Evolutionary conservation across 139 green algal species (phyloP).

Genomic region (Protoeuglena noctilucae): DNA sequence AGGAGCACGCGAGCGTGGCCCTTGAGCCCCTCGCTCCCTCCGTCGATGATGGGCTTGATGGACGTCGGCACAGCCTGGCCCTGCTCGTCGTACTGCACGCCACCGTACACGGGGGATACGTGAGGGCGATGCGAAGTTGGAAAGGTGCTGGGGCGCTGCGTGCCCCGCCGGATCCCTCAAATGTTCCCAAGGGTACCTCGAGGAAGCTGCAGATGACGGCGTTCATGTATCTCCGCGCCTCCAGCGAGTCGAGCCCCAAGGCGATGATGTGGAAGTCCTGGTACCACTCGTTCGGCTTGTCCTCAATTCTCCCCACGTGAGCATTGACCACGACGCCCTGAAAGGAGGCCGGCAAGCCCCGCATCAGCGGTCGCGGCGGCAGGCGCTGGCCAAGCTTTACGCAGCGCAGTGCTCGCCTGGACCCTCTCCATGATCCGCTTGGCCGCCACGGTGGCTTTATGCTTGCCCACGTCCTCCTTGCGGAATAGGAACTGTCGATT

Average conservation of each 20-base stretch:
- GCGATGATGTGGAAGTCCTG: slow-evolving; percentile 81
- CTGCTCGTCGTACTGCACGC: slow-evolving; percentile 76
- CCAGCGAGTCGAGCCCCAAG: slow-evolving; percentile 90
- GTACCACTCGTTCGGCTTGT: slow-evolving; percentile 83
- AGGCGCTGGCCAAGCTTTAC: too few species aligned
- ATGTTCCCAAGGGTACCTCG: slow-evolving; percentile 5
- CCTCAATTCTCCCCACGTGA: slow-evolving; percentile 86
- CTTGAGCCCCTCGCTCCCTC: slow-evolving; percentile 97
- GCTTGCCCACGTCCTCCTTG: slow-evolving; percentile 77
- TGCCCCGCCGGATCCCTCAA: background rate
- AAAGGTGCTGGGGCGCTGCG: background rate
- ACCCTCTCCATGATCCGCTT: slow-evolving; percentile 53
- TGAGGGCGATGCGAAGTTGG: background rate
- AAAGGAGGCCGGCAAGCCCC: too few species aligned
- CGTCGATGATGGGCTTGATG: slow-evolving; percentile 93
- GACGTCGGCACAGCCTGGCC: slow-evolving; percentile 55
- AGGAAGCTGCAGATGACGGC: slow-evolving; percentile 86
- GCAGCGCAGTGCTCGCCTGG: too few species aligned
- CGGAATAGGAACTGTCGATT: slow-evolving; percentile 99
- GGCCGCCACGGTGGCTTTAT: slow-evolving; percentile 83
- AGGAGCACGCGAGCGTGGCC: slow-evolving; percentile 91
- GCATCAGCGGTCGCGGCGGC: too few species aligned
- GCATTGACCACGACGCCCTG: slow-evolving; percentile 58
- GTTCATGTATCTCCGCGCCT: slow-evolving; percentile 96
- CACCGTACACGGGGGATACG: background rate